Evolutionary conservation across 1,284 basidiomycete genomes (phyloP), one percentile per base, ranked within the genome.

Genomic region (Tremellales sp.): DNA sequence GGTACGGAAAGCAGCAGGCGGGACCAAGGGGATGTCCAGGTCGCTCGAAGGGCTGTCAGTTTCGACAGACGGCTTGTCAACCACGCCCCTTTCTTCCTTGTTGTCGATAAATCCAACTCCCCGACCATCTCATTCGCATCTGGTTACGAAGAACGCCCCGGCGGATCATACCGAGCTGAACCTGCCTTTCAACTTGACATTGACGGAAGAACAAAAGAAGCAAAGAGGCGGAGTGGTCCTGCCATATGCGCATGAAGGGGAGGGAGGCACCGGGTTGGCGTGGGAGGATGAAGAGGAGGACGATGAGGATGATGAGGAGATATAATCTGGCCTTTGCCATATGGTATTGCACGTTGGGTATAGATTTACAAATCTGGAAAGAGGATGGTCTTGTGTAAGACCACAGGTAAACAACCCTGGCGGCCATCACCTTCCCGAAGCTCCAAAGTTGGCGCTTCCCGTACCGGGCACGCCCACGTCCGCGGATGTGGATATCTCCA

Each of bases 161-260:
- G 41, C 35, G 19, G 16, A 21, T 0, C 79, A 83, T 52, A 78
- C 62, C 2, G 67, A 82, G 55, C 70, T 87, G 34, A 56, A 66
- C 34, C 47, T 71, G 22, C 65, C 88, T 0, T 95, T 95, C 77
- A 93, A 93, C 66, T 78, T 95, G 22, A 79, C 75, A 48, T 79
- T 94, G 43, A 93, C 89, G n/a, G 76, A 80, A 13, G 79, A 84
- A n/a, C 91, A 95, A 66, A 82, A 85, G 61, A 78, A 79, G 51
- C 83, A 84, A 13, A 78, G 87, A 43, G 82, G 86, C 1, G 78
- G 81, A 42, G 89, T 94, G 1, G 86, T 87, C 10, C 71, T 94
- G 28, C 91, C 91, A 5, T 94, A 93, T 63, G 85, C 79, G 4
- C 88, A 91, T 59, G 81, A 86, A 74, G 85, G 87, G 79, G 67